Conservation (phyloP, 768 basidiomycete genomes). For the Phlebiopsis flavidoalba region DNA sequence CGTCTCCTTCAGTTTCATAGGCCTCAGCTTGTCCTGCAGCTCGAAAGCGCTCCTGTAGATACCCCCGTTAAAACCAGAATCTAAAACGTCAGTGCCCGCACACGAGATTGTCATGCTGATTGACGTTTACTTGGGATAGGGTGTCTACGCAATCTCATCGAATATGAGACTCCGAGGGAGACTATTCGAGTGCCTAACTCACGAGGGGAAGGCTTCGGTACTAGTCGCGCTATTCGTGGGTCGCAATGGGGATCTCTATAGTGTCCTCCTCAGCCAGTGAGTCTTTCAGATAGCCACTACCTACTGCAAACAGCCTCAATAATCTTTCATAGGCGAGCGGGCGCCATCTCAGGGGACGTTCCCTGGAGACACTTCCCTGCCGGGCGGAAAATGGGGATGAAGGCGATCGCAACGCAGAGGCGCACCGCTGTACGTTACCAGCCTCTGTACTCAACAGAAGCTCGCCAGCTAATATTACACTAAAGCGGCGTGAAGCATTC, state of each 20-base stretch:
- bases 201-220: slow-evolving; percentile 66
- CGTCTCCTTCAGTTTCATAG: slow-evolving; percentile 46
- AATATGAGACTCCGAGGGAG: slow-evolving; percentile 40
- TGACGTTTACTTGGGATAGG: slow-evolving; percentile 25
- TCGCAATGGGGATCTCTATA: slow-evolving; percentile 74
- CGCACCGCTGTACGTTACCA: slow-evolving; percentile 64
- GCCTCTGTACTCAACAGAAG: background rate
- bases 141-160: slow-evolving; percentile 51
- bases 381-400: slow-evolving; percentile 80
- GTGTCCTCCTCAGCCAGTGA: slow-evolving; percentile 80
- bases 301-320: background rate
- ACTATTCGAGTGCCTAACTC: slow-evolving; percentile 44
- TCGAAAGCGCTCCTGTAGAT: slow-evolving; percentile 38
- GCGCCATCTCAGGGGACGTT: slow-evolving; percentile 67
- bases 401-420: slow-evolving; percentile 63
- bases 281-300: slow-evolving; percentile 19
- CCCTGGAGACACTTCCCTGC: slow-evolving; percentile 85
- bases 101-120: background rate
- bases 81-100: background rate
- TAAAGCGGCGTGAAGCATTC: slow-evolving; percentile 81
- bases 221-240: slow-evolving; percentile 85
- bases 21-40: slow-evolving; percentile 34
- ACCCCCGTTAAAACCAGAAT: slow-evolving; percentile 36
- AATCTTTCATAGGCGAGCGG: slow-evolving; percentile 49
- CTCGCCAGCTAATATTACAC: background rate